These are phyloP conservation scores for Calonectria pseudoturangicola DNA, from an alignment of 2,329 filamentous ascomycete genomes.

Conservation along the genomic window DNA sequence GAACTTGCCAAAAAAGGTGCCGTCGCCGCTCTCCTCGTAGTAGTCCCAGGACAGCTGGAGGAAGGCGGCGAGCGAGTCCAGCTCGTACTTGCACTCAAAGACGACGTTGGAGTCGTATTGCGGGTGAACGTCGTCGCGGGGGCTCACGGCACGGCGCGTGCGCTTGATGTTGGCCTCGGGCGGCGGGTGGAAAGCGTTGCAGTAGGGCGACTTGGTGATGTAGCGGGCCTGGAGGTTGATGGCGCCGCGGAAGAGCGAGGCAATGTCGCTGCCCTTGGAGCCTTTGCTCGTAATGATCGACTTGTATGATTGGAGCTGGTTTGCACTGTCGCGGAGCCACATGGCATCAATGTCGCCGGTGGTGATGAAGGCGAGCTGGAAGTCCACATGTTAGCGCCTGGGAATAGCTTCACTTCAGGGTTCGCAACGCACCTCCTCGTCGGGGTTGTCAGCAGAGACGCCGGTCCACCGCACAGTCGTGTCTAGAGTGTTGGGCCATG, in stretches of 20 bases:
- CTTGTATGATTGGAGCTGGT: conserved; percentile 85
- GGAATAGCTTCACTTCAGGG: conserved; percentile 5
- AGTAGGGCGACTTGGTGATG: conserved; percentile 83
- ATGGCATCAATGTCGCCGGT: conserved; percentile 94
- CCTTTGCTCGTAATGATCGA: conserved; percentile 73
- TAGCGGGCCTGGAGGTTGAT: conserved; percentile 87
- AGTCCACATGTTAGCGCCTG: not conserved
- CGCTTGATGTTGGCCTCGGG: conserved; percentile 73
- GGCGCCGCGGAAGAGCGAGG: conserved; percentile 81
- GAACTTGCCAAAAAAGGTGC: conserved; percentile 81
- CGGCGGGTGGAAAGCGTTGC: conserved; percentile 96
- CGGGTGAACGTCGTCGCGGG: conserved; percentile 76
- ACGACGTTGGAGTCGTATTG: conserved; percentile 81
- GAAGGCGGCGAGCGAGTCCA: conserved; percentile 93
- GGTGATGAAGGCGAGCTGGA: conserved; percentile 83
- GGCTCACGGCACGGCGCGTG: conserved; percentile 47
- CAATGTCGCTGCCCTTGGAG: conserved; percentile 72
- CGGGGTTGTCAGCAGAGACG: conserved; percentile 70
- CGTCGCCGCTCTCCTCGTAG: conserved; percentile 82
- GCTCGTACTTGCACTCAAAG: conserved; percentile 97
- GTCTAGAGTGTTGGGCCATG: conserved; percentile 85
- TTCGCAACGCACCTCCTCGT: conserved; percentile 71
- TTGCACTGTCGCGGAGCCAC: conserved; percentile 92
- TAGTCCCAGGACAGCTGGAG: conserved; percentile 89
- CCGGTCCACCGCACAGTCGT: conserved; percentile 83